Base-by-base conservation (phyloP, 257 asterid species). In the Penstemon eatonii region DNA sequence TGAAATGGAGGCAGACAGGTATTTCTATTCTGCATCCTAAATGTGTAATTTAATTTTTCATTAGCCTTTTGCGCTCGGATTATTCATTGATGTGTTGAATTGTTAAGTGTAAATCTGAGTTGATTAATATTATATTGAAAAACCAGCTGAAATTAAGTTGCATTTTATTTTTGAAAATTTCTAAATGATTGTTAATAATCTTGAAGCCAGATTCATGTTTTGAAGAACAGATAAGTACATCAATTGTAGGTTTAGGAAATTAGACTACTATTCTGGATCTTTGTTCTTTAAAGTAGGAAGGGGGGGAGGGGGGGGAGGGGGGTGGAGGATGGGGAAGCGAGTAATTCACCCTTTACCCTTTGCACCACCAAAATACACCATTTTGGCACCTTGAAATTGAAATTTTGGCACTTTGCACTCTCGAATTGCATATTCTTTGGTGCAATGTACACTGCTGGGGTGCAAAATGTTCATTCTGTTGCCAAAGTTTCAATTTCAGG, bases 1-100 rank as follows among this genome's bases (percentile, higher is more conserved):
- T 60, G 69, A 61, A 40, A 79, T 82, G 87, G 87, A 82, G 63
- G 81, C 78, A 25, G 87, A 82, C 69, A 82, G 87, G 87, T 82
- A 72, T 6, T 13, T 5, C 12, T 25, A 41, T 44, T 46, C 13
- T 61, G 11, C 63, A 47, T 60, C 51, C 42, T 62, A 37, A 44
- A 13, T 25, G 5, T 8, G 15, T 50, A 25, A 50, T 25, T 63
- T 42, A 9, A 64, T 38, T 46, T 46, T 11, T 3, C 25, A 52
- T 4, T 33, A 0, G 1, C 3, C 25, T 47, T 52, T 38, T 38
- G 42, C 12, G 39, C 38, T n/a, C 4, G 40, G 7, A 36, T 52
- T 38, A 60, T 25, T 12, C 1, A 46, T 46, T 8, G 2, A 46
- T 46, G 11, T 8, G 8, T 12, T 46, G 9, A 46, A 7, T 46